Evolutionary conservation across 106 monocot species (phyloP), one percentile per base, ranked within the genome.

Genomic region (Ottelia alismoides): DNA sequence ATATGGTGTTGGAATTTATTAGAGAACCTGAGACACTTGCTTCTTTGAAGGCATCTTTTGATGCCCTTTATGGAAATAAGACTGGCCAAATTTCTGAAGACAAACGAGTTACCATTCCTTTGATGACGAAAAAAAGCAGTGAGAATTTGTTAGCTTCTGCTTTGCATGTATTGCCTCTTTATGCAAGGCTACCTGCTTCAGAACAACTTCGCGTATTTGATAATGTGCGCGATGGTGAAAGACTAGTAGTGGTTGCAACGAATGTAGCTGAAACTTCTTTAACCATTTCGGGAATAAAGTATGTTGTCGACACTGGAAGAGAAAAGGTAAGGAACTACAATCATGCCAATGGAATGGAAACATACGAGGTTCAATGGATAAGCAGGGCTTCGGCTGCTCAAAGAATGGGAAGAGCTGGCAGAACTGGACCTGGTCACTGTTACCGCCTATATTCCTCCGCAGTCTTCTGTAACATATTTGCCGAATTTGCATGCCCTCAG

Each of bases 201-300:
- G 55, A 68, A 1, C 98, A 98, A 47, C 82, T 90, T 70, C 74
- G 72, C 44, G 77, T 98, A 21, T 90, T 90, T 70, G 75, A 82
- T 59, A 65, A 85, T 47, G 79, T 75, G 18, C 82, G 76, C 65
- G 81, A 79, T 51, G 81, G 78, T 20, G 70, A 98, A 48, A 72
- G 90, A 20, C 82, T 86, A 56, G 79, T 98, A 0, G 98, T 98
- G 30, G 74, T 96, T 53, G 81, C 98, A 52, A 90, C 98, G 26
- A 98, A 98, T 80, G 98, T 98, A 24, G 90, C 98, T 24, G 98
- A 98, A 64, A 86, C 98, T 47, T 98, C 98, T 55, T 59, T 98
- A 50, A 98, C 98, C 3, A 98, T 98, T 30, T 90, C 98, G 19
- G 85, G 85, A 10, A 98, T 98, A 70, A 96, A 89, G 53, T 96